phyloP scores from a whole-genome alignment of 805 yeast genomes.

The Ogataea haglerorum region DNA sequence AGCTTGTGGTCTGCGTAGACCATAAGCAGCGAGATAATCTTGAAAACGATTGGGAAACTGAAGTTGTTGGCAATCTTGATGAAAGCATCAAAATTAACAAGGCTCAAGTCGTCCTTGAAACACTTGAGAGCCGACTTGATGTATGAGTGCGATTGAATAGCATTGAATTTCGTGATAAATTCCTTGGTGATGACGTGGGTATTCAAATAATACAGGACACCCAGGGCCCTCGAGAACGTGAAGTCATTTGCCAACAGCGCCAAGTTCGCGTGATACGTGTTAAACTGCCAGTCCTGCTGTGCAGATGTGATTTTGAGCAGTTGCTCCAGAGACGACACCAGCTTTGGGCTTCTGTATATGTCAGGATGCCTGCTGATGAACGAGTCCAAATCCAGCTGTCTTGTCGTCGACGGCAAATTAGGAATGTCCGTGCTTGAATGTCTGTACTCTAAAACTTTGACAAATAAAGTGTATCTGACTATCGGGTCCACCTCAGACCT shows the following conservation, averaged over 20 bases:
- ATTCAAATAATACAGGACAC: slow-evolving; percentile 25
- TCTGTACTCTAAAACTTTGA: slow-evolving; percentile 12
- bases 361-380: slow-evolving; percentile 18
- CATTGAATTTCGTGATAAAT: slow-evolving; percentile 25
- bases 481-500: slow-evolving; percentile 27
- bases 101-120: slow-evolving; percentile 29
- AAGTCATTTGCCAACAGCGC: slow-evolving; percentile 16
- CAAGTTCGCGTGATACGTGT: slow-evolving; percentile 13
- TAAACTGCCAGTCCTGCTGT: slow-evolving; percentile 21
- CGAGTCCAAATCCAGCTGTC: slow-evolving; percentile 18
- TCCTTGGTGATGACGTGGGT: slow-evolving; percentile 18
- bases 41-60: slow-evolving; percentile 17
- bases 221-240: slow-evolving; percentile 12
- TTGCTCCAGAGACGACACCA: slow-evolving; percentile 18
- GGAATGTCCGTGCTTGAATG: slow-evolving; percentile 10
- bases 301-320: slow-evolving; percentile 15
- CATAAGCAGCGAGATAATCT: slow-evolving; percentile 25
- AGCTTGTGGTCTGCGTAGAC: slow-evolving; percentile 36
- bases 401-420: slow-evolving; percentile 3
- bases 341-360: slow-evolving; percentile 22
- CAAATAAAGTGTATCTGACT: slow-evolving; percentile 20
- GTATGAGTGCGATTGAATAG: slow-evolving; percentile 15
- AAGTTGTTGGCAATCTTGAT: slow-evolving; percentile 19
- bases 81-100: slow-evolving; percentile 19
- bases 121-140: slow-evolving; percentile 20